A percentile compares a stretch with the other conserved stretches of the same genome.
These are phyloP conservation scores for Euphorbia corollata DNA, from an alignment of 441 rosid species.

Conservation along the genomic window DNA sequence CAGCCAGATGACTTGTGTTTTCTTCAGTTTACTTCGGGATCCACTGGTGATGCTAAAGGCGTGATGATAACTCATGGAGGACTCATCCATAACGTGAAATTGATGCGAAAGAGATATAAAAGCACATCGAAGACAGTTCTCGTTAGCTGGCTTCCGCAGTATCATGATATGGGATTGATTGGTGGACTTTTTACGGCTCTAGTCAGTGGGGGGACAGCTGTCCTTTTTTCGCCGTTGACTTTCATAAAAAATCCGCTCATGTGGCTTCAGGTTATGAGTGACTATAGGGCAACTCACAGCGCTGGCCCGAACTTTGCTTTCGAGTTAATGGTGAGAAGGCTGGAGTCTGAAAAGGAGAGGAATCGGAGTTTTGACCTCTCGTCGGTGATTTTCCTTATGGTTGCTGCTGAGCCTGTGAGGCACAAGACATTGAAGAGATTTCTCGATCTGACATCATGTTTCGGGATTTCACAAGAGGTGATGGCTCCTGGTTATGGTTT, in stretches of 20 bases:
- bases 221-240: slow-evolving; percentile 55
- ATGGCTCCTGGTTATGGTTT: slow-evolving; percentile 79
- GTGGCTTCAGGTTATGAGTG: slow-evolving; percentile 58
- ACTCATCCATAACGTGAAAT: slow-evolving; percentile 58
- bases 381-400: slow-evolving; percentile 60
- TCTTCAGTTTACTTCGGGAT: slow-evolving; percentile 69
- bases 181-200: slow-evolving; percentile 66
- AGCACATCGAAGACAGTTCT: slow-evolving; percentile 58
- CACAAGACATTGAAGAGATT: slow-evolving; percentile 51
- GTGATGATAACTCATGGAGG: slow-evolving; percentile 66
- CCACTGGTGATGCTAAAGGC: slow-evolving; percentile 74
- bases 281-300: slow-evolving; percentile 54
- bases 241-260: slow-evolving; percentile 57
- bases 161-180: slow-evolving; percentile 73
- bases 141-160: slow-evolving; percentile 74
- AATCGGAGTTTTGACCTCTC: slow-evolving; percentile 43
- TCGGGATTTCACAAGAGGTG: slow-evolving; percentile 52
- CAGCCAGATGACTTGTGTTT: slow-evolving; percentile 47
- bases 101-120: slow-evolving; percentile 47
- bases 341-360: slow-evolving; percentile 43
- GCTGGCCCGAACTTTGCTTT: slow-evolving; percentile 73
- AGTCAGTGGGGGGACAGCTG: slow-evolving; percentile 56
- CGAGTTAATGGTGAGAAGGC: slow-evolving; percentile 51
- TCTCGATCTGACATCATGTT: slow-evolving; percentile 47
- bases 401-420: slow-evolving; percentile 74